Evolutionary conservation across 2,329 filamentous ascomycete species (phyloP), one percentile per base, ranked within the genome.

Genomic region (Fusarium staphyleae): DNA sequence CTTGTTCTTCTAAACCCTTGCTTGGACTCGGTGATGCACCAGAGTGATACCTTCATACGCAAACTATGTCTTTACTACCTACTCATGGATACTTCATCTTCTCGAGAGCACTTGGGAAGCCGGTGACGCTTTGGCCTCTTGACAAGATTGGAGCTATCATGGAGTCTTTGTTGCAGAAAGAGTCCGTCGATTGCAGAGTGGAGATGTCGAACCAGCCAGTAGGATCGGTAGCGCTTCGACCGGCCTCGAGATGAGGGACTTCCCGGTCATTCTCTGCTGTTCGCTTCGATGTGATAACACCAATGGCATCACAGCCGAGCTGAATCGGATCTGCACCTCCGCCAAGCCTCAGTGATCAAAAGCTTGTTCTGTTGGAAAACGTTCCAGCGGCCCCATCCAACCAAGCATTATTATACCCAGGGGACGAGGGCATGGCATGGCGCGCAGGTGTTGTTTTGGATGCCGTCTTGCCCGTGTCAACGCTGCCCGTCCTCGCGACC

Each of bases 321-420:
- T 52, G 39, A 53, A 59, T 59, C 58, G 58, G 55, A 62, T 56
- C 58, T 62, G 55, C 58, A 40, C 41, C 40, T 51, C 57, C 52
- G 59, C 59, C 57, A 62, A 62, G 59, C 53, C 52, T 50, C 52
- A 50, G 49, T 46, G 50, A 41, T 45, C 42, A 60, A 62, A 57
- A 62, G 59, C 59, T 62, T 62, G 57, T 62, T 57, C 57, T 28
- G 6, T 30, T 45, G 36, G 24, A 35, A 39, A 30, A 29, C 44
- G 44, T 47, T 40, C 44, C 33, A 39, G 26, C 34, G 22, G 44
- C 14, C 5, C 45, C 45, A 33, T 28, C 36, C 45, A 22, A 48
- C n/a, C 36, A 33, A 42, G 35, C 19, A 22, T 30, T 28, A 22
- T 28, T 28, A 30, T 14, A 29, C 15, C 15, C 37, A 46, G 33